A percentile compares a stretch with the other conserved stretches of the same genome.
These are phyloP conservation scores for Diaporthe sp. DNA, from an alignment of 2,329 filamentous ascomycete genomes.

Conservation along the genomic window DNA sequence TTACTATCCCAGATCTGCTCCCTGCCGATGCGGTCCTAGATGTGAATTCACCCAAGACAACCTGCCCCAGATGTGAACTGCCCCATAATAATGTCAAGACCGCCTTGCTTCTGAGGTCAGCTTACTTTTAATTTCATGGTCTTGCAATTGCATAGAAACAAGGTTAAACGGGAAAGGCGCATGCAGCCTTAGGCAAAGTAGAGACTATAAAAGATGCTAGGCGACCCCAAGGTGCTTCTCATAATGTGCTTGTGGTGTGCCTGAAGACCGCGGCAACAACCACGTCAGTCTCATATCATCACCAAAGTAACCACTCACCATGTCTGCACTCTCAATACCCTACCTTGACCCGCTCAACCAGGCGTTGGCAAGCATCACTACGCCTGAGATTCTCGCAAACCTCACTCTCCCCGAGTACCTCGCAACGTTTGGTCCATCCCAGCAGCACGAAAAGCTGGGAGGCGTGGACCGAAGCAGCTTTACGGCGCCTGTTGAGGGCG, in stretches of 20 bases:
- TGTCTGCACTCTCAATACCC: neutral
- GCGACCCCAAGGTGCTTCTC: accelerated
- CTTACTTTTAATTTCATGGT: neutral
- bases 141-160: too few relatives aligned
- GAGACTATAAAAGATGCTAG: neutral
- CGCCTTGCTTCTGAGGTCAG: neutral
- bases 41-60: too few relatives aligned
- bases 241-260: too few relatives aligned
- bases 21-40: neutral
- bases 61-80: too few relatives aligned
- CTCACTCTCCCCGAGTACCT: neutral
- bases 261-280: neutral
- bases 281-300: neutral
- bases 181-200: too few relatives aligned
- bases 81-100: neutral
- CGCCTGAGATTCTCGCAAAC: neutral
- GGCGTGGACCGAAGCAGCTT: neutral
- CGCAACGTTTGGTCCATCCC: neutral
- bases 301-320: neutral
- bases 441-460: neutral
- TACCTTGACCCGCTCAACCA: conserved; percentile 2
- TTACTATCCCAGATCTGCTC: too few relatives aligned
- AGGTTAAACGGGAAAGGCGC: too few relatives aligned
- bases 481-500: neutral
- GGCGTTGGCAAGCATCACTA: neutral